These are phyloP conservation scores for Xylaria sp. DNA, from an alignment of 495 filamentous ascomycete species.

Conservation along the genomic window DNA sequence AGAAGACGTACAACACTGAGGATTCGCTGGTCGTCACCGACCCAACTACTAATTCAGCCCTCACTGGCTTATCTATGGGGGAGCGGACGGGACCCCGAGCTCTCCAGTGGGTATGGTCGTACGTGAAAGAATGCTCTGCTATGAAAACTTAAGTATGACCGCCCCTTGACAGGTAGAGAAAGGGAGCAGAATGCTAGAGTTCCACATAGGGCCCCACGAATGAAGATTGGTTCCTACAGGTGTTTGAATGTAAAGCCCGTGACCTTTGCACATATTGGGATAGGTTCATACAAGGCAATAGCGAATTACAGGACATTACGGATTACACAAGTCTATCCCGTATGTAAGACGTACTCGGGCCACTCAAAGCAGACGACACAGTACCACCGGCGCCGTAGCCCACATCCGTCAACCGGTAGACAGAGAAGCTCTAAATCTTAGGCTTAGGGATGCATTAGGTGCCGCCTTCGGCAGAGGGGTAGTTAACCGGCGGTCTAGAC, in stretches of 20 bases:
- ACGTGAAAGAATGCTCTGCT: no score
- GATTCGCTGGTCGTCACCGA: slow-evolving; percentile 52
- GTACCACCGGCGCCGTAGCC: neutral
- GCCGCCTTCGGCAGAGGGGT: neutral
- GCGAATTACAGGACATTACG: neutral
- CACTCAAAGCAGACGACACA: neutral
- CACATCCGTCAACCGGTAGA: neutral
- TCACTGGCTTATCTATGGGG: slow-evolving; percentile 42
- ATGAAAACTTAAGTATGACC: no score
- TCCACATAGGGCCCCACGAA: neutral
- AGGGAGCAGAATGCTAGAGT: no score
- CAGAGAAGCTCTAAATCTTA: neutral
- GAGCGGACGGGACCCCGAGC: slow-evolving; percentile 53
- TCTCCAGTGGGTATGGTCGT: slow-evolving; percentile 48
- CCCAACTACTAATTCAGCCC: slow-evolving; percentile 47
- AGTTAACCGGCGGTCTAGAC: neutral
- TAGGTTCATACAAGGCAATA: no score
- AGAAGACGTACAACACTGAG: slow-evolving; percentile 46
- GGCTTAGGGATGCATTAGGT: neutral
- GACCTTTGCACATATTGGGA: neutral
- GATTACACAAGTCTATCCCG: neutral
- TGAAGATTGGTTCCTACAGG: neutral
- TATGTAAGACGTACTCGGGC: neutral
- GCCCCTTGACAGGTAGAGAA: no score
- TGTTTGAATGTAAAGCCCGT: neutral